Evolutionary conservation across 1,284 basidiomycete genomes (phyloP), one percentile per base, ranked within the genome.

Genomic region (Ustilago crameri): DNA sequence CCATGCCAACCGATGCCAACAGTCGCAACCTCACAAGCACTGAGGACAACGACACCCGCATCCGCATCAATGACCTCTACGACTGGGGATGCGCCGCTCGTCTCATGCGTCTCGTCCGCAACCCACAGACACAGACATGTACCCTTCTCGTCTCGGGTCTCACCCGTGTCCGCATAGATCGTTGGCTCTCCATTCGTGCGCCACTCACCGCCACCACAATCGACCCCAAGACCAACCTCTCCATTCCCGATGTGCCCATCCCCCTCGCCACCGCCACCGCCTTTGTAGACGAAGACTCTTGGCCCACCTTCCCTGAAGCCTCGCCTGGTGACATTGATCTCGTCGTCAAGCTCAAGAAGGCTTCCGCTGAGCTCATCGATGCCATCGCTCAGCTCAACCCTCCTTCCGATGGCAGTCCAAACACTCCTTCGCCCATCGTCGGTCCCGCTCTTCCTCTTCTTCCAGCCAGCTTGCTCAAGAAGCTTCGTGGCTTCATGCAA

Each of bases 21-120:
- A 37, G 37, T 14, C 69, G 59, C 56, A 72, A 55, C 34, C 18
- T 70, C 53, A 70, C 61, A 23, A 58, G 59, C 32, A 22, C 47
- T 12, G 55, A 68, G 42, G 74, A 69, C 40, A 59, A 65, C 40
- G 60, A 74, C 44, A 57, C 65, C 2, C 66, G 62, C 37, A 61
- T 76, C 32, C 56, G 57, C 45, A 69, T 80, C 58, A 72, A 74
- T 27, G 72, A 73, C 37, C 70, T 80, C 27, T 69, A 66, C 54
- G 68, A 74, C 23, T 83, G 79, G 79, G 79, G 78, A 10, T 80
- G 75, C 41, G 79, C 76, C 3, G 80, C 75, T 20, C 74, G 80
- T 14, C 76, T 83, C 20, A 50, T 83, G 49, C 77, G 80, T 42
- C 62, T 83, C 10, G 73, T 76, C 10, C 76, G 80, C 53, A 76